Conservation (phyloP, 164 flowering plant genomes). For the grape (Vitis vinifera) region DNA sequence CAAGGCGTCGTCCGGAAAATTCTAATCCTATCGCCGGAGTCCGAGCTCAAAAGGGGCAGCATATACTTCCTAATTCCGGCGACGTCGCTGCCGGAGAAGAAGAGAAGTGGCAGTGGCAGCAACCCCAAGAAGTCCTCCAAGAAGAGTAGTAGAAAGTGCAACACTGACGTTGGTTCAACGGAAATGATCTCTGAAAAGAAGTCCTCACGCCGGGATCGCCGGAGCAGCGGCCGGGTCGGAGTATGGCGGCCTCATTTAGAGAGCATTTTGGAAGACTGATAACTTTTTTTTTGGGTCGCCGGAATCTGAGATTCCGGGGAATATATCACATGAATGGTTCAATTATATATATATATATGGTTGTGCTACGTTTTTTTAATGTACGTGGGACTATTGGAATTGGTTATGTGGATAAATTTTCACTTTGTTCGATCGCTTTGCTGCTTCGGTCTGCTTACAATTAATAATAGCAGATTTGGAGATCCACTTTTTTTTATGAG, state of each 20-base stretch:
- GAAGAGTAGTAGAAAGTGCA: conserved; percentile 15
- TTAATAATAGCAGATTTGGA: conserved; percentile 27
- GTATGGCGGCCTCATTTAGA: conserved; percentile 76
- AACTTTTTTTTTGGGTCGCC: conserved; percentile 17
- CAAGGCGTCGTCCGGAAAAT: conserved; percentile 61
- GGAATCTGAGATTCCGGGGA: conserved; percentile 13
- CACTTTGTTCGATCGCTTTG: neutral
- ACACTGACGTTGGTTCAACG: neutral
- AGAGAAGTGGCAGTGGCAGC: conserved; percentile 5
- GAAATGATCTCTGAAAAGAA: no score
- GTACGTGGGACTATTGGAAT: conserved; percentile 5
- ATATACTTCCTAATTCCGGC: conserved; percentile 81
- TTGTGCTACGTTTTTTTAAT: conserved; percentile 4
- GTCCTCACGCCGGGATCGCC: conserved; percentile 34
- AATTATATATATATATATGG: no score
- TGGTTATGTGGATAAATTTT: conserved; percentile 20
- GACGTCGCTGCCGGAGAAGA: conserved; percentile 55
- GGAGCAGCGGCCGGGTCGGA: conserved; percentile 35
- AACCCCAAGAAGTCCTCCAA: conserved; percentile 14
- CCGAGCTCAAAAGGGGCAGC: conserved; percentile 80
- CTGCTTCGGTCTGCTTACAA: conserved; percentile 15
- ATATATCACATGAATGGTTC: no score
- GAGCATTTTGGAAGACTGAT: conserved; percentile 68
- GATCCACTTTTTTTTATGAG: conserved; percentile 4
- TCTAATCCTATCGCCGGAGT: conserved; percentile 63